Percentiles rank a stretch among this genome's conserved stretches.
These are phyloP conservation scores for Asterionellopsis glacialis DNA, from an alignment of 108 stramenopile species.

Conservation along the genomic window DNA sequence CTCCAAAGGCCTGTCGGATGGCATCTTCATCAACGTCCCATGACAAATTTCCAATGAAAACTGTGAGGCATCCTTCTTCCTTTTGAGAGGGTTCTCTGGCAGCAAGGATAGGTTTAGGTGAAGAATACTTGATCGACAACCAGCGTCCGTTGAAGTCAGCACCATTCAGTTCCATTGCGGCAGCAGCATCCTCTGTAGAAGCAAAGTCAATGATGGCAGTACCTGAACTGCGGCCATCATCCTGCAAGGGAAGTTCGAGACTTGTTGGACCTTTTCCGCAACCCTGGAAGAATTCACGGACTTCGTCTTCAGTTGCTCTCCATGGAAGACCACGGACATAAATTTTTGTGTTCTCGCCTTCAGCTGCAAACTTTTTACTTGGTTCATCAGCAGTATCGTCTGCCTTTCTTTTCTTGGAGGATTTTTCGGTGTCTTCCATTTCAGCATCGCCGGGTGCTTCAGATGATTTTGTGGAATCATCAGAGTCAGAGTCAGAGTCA, in stretches of 20 bases:
- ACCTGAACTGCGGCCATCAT: constrained; percentile 79
- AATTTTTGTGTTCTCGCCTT: constrained; percentile 46
- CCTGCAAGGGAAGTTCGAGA: constrained; percentile 84
- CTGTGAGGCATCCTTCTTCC: constrained; percentile 84
- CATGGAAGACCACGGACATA: constrained; percentile 94
- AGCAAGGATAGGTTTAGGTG: constrained; percentile 49
- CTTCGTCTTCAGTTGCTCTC: constrained; percentile 83
- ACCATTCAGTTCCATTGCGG: constrained; percentile 84
- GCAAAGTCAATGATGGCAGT: constrained; percentile 88
- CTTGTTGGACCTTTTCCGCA: constrained; percentile 68
- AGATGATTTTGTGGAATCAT: constrained; percentile 41
- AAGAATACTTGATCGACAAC: constrained; percentile 83
- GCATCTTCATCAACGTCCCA: constrained; percentile 95
- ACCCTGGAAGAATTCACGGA: constrained; percentile 81
- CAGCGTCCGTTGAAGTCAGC: constrained; percentile 88
- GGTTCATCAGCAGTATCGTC: constrained; percentile 27
- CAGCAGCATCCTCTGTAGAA: constrained; percentile 48
- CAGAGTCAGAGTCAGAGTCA: constrained; percentile 32
- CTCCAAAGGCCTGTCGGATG: constrained; percentile 75
- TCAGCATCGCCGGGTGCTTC: constrained; percentile 22
- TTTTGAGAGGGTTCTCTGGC: constrained; percentile 60
- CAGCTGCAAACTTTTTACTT: constrained; percentile 32
- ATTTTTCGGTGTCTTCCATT: constrained; percentile 15
- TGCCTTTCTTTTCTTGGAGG: constrained; percentile 73
- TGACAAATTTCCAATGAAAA: constrained; percentile 95